Evolutionary conservation across 176 grass and related monocot genomes (phyloP).

Genomic region (Avena insularis): DNA sequence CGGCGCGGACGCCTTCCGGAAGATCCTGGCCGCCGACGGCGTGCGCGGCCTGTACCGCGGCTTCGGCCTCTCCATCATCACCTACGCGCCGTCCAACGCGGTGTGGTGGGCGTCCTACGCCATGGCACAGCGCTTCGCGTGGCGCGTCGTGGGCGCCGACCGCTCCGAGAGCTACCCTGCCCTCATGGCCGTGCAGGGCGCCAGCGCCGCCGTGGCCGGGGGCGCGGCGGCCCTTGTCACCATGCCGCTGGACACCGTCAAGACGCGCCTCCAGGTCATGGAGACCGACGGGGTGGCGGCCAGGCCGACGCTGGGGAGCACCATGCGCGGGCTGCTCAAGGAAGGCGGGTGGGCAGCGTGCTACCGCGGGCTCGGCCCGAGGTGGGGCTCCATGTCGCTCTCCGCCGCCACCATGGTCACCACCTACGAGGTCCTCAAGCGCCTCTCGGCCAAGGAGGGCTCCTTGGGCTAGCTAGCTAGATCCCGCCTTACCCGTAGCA

Average conservation of each 20-base stretch:
- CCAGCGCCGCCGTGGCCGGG: conserved; percentile 76
- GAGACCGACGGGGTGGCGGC: conserved; percentile 47
- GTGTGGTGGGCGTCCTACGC: conserved; percentile 97
- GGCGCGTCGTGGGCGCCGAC: conserved; percentile 55
- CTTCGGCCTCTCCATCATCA: conserved; percentile 93
- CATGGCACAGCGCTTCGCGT: conserved; percentile 76
- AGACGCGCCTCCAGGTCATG: conserved; percentile 95
- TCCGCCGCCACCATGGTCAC: conserved; percentile 87
- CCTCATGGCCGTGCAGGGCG: conserved; percentile 81
- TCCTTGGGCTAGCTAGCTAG: conserved; percentile 38
- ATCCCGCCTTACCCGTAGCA: not conserved
- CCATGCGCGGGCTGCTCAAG: conserved; percentile 66
- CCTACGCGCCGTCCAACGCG: conserved; percentile 95
- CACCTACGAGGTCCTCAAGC: conserved; percentile 83
- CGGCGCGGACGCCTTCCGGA: conserved; percentile 72
- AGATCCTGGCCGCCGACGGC: conserved; percentile 77
- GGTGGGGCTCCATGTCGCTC: conserved; percentile 88
- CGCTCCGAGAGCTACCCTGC: conserved; percentile 50
- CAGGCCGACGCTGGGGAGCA: conserved; percentile 58
- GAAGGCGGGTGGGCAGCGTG: conserved; percentile 85
- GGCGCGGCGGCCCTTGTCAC: conserved; percentile 80
- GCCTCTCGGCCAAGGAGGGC: conserved; percentile 75
- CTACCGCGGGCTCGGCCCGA: conserved; percentile 78
- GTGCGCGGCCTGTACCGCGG: conserved; percentile 85
- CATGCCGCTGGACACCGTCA: conserved; percentile 97